A percentile compares a stretch with the other conserved stretches of the same genome.
These are phyloP conservation scores for Solanum hybrid DNA, from an alignment of 305 asterid genomes.

Conservation along the genomic window DNA sequence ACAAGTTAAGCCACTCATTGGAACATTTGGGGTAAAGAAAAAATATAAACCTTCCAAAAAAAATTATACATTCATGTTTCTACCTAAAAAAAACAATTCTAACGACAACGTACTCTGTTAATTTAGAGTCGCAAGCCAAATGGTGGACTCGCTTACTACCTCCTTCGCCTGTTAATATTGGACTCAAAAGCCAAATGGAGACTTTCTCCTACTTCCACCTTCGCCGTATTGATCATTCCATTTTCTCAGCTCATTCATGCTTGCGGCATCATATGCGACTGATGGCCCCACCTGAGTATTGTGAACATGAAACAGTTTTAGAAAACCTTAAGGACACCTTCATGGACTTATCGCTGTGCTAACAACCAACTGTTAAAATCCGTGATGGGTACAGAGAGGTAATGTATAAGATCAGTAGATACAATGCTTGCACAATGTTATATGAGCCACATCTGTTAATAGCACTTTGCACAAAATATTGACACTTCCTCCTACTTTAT, in stretches of 20 bases:
- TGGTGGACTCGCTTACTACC: not conserved
- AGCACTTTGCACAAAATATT: not conserved
- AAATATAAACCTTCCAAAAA: not conserved
- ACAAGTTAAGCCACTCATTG: not conserved
- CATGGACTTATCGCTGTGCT: not conserved
- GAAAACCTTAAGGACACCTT: not conserved
- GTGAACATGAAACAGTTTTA: not conserved
- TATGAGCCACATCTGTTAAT: not conserved
- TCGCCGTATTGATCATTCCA: constrained; percentile 98
- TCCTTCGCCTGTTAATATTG: not conserved
- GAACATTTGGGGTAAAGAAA: not conserved
- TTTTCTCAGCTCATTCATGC: constrained; percentile 90
- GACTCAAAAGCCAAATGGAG: constrained; percentile 80
- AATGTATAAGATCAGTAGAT: not conserved
- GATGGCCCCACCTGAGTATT: constrained; percentile 86
- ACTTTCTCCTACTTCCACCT: constrained; percentile 88
- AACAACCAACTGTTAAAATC: not conserved
- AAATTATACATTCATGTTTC: not conserved
- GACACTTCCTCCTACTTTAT: not conserved
- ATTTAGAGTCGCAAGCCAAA: not conserved
- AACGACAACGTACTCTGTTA: not conserved
- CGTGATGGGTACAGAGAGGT: not conserved
- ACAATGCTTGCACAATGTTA: not conserved
- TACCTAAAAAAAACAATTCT: not conserved
- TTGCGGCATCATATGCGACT: constrained; percentile 92